Conservation (phyloP, 2,329 filamentous ascomycete species). For the Ceratocystis destructans region DNA sequence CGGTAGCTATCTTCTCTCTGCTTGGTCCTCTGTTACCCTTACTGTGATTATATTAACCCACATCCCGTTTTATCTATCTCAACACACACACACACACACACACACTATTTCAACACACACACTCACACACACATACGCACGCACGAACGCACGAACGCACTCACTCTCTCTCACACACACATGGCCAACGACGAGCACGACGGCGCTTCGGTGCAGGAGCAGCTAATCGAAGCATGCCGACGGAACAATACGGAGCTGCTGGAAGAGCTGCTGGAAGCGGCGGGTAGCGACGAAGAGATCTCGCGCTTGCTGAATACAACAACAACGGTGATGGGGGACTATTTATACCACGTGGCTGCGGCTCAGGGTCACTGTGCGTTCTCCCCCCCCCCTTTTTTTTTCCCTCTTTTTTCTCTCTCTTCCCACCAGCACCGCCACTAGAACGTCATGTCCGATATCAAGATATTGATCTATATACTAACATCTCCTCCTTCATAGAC, state of each 20-base stretch:
- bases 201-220: conserved; percentile 75
- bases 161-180: too few species aligned
- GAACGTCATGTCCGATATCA: too few species aligned
- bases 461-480: too few species aligned
- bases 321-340: conserved; percentile 72
- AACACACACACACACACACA: too few species aligned
- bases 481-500: conserved; percentile 33
- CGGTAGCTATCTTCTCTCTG: too few species aligned
- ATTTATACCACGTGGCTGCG: conserved; percentile 81
- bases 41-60: too few species aligned
- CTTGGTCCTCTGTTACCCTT: too few species aligned
- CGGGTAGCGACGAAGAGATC: conserved; percentile 50
- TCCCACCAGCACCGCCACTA: background rate
- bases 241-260: conserved; percentile 85
- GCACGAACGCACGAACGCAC: too few species aligned
- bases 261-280: conserved; percentile 52
- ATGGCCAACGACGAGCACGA: conserved; percentile 27
- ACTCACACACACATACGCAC: too few species aligned
- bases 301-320: conserved; percentile 73
- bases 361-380: conserved; percentile 68
- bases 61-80: too few species aligned
- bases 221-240: conserved; percentile 82
- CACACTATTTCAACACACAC: too few species aligned
- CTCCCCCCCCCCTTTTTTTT: conserved; percentile 4
- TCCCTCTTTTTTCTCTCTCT: background rate